Conservation (phyloP, 805 yeast species). For the Tetrapisispora iriomotensis region DNA sequence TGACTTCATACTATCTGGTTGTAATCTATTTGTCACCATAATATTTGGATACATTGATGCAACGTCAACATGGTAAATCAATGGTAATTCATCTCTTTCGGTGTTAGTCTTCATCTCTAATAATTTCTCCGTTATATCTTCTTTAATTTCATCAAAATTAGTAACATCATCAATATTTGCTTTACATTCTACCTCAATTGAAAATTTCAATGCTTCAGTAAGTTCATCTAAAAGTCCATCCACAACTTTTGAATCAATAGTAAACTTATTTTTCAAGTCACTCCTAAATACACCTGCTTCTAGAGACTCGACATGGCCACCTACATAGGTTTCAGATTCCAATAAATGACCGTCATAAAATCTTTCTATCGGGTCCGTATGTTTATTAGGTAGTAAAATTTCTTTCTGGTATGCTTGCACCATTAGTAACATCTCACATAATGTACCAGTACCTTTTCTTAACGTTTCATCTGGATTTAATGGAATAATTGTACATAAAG, state of each 20-base stretch:
- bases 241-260: slow-evolving; percentile 69
- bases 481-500: slow-evolving; percentile 91
- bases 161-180: slow-evolving; percentile 65
- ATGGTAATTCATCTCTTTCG: slow-evolving; percentile 63
- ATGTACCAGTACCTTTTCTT: slow-evolving; percentile 95
- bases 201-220: slow-evolving; percentile 68
- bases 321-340: slow-evolving; percentile 95
- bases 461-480: slow-evolving; percentile 92
- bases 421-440: slow-evolving; percentile 95
- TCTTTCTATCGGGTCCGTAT: slow-evolving; percentile 86
- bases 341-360: slow-evolving; percentile 89
- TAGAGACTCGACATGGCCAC: slow-evolving; percentile 95
- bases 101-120: slow-evolving; percentile 53
- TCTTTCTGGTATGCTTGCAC: slow-evolving; percentile 80
- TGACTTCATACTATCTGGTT: slow-evolving; percentile 93
- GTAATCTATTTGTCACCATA: slow-evolving; percentile 93
- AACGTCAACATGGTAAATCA: slow-evolving; percentile 95
- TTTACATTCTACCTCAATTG: slow-evolving; percentile 72
- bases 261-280: slow-evolving; percentile 68
- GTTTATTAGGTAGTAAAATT: slow-evolving; percentile 86
- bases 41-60: slow-evolving; percentile 99
- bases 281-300: slow-evolving; percentile 97
- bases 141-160: slow-evolving; percentile 67
- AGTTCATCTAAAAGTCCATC: slow-evolving; percentile 70
- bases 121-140: slow-evolving; percentile 45